A percentile compares a stretch with the other conserved stretches of the same genome.
phyloP scores from a whole-genome alignment of 2,329 filamentous ascomycete species.

The Leptosphaerulina australis region DNA sequence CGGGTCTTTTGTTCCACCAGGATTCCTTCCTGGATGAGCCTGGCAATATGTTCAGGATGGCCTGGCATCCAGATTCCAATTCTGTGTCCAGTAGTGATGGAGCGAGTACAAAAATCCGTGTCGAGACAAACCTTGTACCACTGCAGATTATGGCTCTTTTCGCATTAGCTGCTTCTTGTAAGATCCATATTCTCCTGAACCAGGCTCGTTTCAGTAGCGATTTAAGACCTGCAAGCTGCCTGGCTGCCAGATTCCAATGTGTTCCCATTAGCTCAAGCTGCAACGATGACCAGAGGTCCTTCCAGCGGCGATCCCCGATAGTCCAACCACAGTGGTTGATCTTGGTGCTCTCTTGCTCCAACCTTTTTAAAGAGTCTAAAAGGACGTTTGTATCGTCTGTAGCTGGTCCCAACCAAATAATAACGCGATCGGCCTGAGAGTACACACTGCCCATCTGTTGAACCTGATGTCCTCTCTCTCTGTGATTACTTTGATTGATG shows the following conservation, averaged over 20 bases:
- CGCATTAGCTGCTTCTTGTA: constrained; percentile 34
- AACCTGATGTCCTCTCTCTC: constrained; percentile 35
- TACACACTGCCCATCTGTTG: constrained; percentile 37
- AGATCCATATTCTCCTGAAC: constrained; percentile 31
- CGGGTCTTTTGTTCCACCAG: constrained; percentile 26
- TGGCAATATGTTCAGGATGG: constrained; percentile 33
- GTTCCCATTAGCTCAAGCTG: not conserved
- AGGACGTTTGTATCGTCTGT: constrained; percentile 13
- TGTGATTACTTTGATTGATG: constrained; percentile 32
- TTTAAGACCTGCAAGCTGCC: constrained; percentile 1
- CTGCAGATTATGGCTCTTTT: constrained; percentile 16
- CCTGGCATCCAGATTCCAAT: constrained; percentile 17
- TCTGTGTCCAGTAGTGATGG: constrained; percentile 5
- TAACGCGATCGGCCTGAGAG: constrained; percentile 26
- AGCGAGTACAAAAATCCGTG: constrained; percentile 19
- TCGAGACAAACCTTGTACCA: constrained; percentile 18
- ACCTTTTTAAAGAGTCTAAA: constrained; percentile 10
- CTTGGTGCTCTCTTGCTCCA: constrained; percentile 12
- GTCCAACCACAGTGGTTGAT: too few species aligned
- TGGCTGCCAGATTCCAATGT: not conserved
- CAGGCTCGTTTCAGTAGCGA: constrained; percentile 18
- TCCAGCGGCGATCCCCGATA: too few species aligned
- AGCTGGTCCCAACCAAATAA: constrained; percentile 37
- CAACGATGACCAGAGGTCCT: not conserved
- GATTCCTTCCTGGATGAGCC: constrained; percentile 15